Evolutionary conservation across 768 basidiomycete species (phyloP).

Genomic region (Mycena epipterygia): DNA sequence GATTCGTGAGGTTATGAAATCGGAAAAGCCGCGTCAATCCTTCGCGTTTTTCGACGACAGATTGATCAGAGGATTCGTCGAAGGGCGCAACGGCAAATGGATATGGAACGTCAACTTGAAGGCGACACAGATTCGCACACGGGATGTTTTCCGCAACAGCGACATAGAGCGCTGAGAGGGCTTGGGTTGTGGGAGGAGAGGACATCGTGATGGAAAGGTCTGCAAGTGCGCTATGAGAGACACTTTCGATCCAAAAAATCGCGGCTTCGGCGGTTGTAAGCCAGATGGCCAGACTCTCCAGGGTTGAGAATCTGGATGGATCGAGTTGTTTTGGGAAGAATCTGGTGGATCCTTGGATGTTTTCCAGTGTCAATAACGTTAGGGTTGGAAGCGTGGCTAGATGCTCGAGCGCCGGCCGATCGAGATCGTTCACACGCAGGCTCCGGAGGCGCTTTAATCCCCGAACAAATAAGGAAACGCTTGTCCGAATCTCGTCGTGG

Average conservation of each 20-base stretch:
- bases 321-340: neutral
- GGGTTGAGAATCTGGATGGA: neutral
- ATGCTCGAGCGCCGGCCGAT: conserved; percentile 1
- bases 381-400: neutral
- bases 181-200: neutral
- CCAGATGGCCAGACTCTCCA: neutral
- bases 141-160: neutral
- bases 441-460: neutral
- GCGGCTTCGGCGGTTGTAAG: neutral
- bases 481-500: neutral
- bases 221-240: neutral
- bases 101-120: neutral
- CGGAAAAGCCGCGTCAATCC: neutral
- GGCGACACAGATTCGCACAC: neutral
- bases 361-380: neutral
- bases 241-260: neutral
- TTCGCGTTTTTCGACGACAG: neutral
- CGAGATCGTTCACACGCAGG: neutral
- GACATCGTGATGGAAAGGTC: neutral
- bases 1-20: neutral
- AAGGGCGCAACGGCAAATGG: neutral
- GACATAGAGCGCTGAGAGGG: neutral
- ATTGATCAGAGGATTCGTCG: neutral
- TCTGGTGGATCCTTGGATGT: neutral
- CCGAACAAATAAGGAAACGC: neutral